Evolutionary conservation across 345 rosid genomes (phyloP), one percentile per base, ranked within the genome.

Genomic region (Rhodamnia rubescens): DNA sequence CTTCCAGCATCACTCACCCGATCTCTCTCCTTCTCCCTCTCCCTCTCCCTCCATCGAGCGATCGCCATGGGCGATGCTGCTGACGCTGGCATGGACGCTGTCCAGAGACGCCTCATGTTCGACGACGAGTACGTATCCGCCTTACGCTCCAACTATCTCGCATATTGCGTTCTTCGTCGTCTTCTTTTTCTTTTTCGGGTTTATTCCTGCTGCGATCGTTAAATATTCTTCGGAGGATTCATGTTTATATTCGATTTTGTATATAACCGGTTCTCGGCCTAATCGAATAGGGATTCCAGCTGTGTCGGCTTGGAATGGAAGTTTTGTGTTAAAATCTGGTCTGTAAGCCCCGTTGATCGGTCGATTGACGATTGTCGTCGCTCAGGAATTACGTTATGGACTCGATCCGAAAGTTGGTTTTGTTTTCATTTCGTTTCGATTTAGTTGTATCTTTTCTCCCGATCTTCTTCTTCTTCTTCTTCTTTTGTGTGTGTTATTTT

Each of bases 61-160:
- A 82, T 26, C 0, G 44, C 61, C 84, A 82, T 82, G 84, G 84
- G 49, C n/a, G 61, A 53, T 47, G 84, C 58, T 85, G 82, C 91
- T 49, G 97, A 94, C 64, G 90, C 94, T 26, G 95, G 94, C 90
- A 97, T 97, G 98, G 99, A 97, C 89, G 99, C 98, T 59, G 99
- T 97, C 86, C 98, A 97, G 92, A 88, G 98, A 42, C 98, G 99
- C 88, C 99, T 97, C 92, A 95, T 97, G 99, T 95, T 97, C 57
- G 98, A 95, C 22, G 99, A 97, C 89, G 97, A 97, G 99, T 90
- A 83, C 27, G 74, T 86, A 82, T 27, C 14, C 12, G 32, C 84
- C 53, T 21, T 57, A 12, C 80, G 14, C 26, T 8, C 47, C 57
- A 0, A 20, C 47, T 24, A 21, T 69, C 36, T 69, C 80, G 26